Conservation (phyloP, 768 basidiomycete genomes). For the Cystofilobasidium capitatum region DNA sequence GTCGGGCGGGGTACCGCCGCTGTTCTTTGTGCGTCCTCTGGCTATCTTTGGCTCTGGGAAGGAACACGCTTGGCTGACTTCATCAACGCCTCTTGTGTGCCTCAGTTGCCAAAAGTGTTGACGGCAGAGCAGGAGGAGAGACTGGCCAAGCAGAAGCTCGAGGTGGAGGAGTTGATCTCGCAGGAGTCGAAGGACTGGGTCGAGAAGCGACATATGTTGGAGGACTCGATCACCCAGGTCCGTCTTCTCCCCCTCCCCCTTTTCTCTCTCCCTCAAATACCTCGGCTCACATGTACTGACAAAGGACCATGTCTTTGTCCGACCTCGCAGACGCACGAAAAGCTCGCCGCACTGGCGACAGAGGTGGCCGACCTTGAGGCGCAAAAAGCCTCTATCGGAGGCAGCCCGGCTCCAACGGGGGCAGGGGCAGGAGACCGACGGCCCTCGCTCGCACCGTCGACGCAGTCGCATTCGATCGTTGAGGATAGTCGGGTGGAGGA, state of each 20-base stretch:
- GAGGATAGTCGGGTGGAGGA: neutral
- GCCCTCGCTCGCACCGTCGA: too few species aligned
- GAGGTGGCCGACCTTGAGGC: conserved; percentile 2
- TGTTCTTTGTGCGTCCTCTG: conserved; percentile 18
- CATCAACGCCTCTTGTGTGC: neutral
- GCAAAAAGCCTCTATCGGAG: neutral
- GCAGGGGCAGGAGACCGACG: too few species aligned
- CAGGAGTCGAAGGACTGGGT: neutral
- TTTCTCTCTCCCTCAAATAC: neutral
- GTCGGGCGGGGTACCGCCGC: neutral
- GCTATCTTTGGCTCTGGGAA: neutral
- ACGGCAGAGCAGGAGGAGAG: conserved; percentile 8
- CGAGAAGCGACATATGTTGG: neutral
- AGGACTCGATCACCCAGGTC: neutral
- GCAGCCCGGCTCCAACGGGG: neutral
- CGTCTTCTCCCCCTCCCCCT: neutral
- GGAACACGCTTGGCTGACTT: neutral
- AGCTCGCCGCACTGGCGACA: neutral
- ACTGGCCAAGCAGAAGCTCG: neutral
- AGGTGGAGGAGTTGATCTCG: conserved; percentile 2
- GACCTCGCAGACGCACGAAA: too few species aligned
- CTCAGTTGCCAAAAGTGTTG: neutral
- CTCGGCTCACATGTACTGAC: too few species aligned
- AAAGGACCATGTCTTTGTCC: too few species aligned
- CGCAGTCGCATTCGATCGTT: neutral